A percentile compares a stretch with the other conserved stretches of the same genome.
Conservation (phyloP, 225 moss, liverwort and hornwort species). For the Neckera pumila region DNA sequence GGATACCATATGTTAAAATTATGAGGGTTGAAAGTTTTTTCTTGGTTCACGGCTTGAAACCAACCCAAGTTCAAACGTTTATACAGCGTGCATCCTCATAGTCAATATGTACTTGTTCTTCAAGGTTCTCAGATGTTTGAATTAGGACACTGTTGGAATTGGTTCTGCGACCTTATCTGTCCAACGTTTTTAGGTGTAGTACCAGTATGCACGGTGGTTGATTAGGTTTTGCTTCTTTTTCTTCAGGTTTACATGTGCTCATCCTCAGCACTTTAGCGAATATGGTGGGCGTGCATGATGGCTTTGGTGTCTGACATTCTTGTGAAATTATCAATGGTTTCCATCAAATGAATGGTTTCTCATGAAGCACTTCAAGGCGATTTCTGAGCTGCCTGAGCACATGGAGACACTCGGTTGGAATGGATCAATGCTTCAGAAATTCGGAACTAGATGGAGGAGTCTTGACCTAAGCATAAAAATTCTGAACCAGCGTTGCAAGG, state of each 20-base stretch:
- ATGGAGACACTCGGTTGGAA: slow-evolving; percentile 64
- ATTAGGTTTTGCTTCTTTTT: not conserved
- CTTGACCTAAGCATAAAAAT: not conserved
- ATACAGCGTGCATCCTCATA: not conserved
- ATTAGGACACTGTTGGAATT: not conserved
- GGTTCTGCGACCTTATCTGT: no score
- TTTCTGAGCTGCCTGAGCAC: slow-evolving; percentile 49
- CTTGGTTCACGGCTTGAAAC: not conserved
- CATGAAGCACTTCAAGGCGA: slow-evolving; percentile 46
- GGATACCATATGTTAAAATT: not conserved
- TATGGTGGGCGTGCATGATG: not conserved
- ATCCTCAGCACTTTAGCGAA: not conserved
- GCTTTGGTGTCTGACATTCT: not conserved
- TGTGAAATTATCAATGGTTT: not conserved
- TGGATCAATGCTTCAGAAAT: not conserved
- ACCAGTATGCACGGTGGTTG: not conserved
- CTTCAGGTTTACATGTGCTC: not conserved
- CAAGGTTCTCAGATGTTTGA: not conserved
- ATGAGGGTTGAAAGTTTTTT: not conserved
- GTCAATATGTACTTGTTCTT: not conserved
- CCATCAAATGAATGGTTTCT: slow-evolving; percentile 35
- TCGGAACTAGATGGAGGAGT: not conserved
- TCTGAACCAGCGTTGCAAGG: not conserved
- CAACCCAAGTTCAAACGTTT: not conserved
- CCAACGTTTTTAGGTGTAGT: not conserved